Evolutionary conservation across 768 basidiomycete species (phyloP), one percentile per base, ranked within the genome.

Genomic region (Kwoniella dejecticola): DNA sequence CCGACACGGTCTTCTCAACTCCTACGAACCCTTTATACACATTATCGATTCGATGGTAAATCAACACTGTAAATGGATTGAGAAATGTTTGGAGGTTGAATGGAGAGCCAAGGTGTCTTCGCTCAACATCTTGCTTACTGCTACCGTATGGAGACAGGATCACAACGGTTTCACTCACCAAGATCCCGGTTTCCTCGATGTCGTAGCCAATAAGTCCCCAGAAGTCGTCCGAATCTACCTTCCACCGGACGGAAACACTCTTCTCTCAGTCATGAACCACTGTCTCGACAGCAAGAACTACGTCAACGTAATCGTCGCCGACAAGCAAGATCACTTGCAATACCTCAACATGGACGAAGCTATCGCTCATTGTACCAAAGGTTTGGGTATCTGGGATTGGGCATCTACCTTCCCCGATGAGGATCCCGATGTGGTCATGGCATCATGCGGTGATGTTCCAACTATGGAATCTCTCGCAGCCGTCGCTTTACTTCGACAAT

Each of bases 91-190:
- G 42, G 79, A 80, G 62, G 88, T 86, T 4, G 79, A 79, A 1
- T 94, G 91, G 91, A 83, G 90, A 33, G 81, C 61, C 17, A 61
- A 68, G 41, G 55, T 65, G 36, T 55, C 74, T 1, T 78, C 75
- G 13, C 66, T 76, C 61, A 78, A 76, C 79, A 93, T 91, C 73
- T 82, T 95, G 65, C 90, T 92, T 78, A 93, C 91, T 12, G 52
- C 66, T 87, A 93, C 91, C 0, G 89, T 91, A 85, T 82, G 89
- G 36, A 82, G 90, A 30, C 90, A 72, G 60, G 77, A 79, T 65
- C 77, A 92, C 78, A 92, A 92, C 67, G 91, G 91, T 12, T 93
- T 89, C 80, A 90, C 89, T 15, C 90, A 92, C 69, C 89, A 92
- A 66, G 72, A 68, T 38, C 74, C 70, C 3, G 72, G 71, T 48